A percentile compares a stretch with the other conserved stretches of the same genome.
phyloP scores from a whole-genome alignment of 164 flowering plant species.

The Litsea cubeba region DNA sequence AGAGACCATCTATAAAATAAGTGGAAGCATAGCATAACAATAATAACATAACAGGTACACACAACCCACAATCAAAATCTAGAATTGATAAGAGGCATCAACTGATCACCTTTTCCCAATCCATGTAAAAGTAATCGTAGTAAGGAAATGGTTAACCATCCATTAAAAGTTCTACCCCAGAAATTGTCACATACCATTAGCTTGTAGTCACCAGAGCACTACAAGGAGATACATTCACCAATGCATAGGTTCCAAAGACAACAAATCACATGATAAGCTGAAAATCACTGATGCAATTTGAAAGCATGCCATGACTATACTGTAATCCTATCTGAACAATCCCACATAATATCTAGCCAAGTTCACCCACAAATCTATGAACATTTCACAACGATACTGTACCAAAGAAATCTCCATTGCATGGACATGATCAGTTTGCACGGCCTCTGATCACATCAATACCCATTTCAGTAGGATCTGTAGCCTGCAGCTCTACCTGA shows the following conservation, averaged over 20 bases:
- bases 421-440: constrained; percentile 25
- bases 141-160: constrained; percentile 10
- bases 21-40: too few relatives aligned
- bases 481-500: constrained; percentile 57
- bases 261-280: constrained; percentile 32
- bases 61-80: constrained; percentile 1
- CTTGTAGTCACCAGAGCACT: constrained; percentile 29
- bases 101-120: background rate
- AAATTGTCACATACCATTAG: constrained; percentile 22
- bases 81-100: background rate
- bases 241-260: constrained; percentile 28
- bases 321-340: constrained; percentile 24
- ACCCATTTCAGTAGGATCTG: constrained; percentile 55
- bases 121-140: constrained; percentile 7
- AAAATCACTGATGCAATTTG: constrained; percentile 25
- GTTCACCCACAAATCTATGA: constrained; percentile 41
- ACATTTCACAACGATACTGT: constrained; percentile 31
- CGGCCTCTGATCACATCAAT: constrained; percentile 55
- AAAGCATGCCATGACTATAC: constrained; percentile 17
- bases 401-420: constrained; percentile 16
- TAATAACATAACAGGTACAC: background rate
- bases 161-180: constrained; percentile 17
- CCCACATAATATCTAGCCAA: constrained; percentile 30
- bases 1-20: too few relatives aligned
- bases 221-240: constrained; percentile 15